These are phyloP conservation scores for Hirschfeldia incana DNA, from an alignment of 345 rosid genomes.

Conservation along the genomic window DNA sequence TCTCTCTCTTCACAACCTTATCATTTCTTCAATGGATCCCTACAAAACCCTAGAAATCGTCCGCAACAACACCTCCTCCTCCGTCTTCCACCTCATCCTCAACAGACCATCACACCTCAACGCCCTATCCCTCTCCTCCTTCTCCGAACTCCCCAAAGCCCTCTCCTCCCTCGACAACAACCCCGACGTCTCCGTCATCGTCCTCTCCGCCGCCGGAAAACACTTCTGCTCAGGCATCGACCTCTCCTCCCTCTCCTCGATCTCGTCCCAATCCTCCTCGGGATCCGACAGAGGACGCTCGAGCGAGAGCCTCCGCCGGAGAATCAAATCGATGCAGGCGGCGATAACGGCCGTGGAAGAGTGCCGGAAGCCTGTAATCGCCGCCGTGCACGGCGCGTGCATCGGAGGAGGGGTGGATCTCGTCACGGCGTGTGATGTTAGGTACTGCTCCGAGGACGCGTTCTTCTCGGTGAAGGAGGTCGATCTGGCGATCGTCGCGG, in stretches of 20 bases:
- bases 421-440: slow-evolving; percentile 74
- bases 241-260: slow-evolving; percentile 43
- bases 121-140: slow-evolving; percentile 67
- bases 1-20: background rate
- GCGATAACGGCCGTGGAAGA: slow-evolving; percentile 73
- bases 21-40: slow-evolving; percentile 35
- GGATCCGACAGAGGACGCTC: slow-evolving; percentile 62
- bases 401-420: slow-evolving; percentile 74
- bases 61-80: slow-evolving; percentile 40
- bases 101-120: slow-evolving; percentile 65
- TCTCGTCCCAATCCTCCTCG: slow-evolving; percentile 21
- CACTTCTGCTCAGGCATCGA: slow-evolving; percentile 89
- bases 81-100: slow-evolving; percentile 55
- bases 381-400: slow-evolving; percentile 71
- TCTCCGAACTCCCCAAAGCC: slow-evolving; percentile 66
- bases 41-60: slow-evolving; percentile 55
- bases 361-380: slow-evolving; percentile 84
- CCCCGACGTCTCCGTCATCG: slow-evolving; percentile 52
- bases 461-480: slow-evolving; percentile 83
- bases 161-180: slow-evolving; percentile 60
- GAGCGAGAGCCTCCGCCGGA: slow-evolving; percentile 55
- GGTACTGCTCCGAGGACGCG: slow-evolving; percentile 64
- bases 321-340: slow-evolving; percentile 60
- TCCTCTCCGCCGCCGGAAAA: slow-evolving; percentile 67
- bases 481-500: slow-evolving; percentile 75